A percentile compares a stretch with the other conserved stretches of the same genome.
Conservation (phyloP, 2,329 filamentous ascomycete species). For the Metarhizium sp. region DNA sequence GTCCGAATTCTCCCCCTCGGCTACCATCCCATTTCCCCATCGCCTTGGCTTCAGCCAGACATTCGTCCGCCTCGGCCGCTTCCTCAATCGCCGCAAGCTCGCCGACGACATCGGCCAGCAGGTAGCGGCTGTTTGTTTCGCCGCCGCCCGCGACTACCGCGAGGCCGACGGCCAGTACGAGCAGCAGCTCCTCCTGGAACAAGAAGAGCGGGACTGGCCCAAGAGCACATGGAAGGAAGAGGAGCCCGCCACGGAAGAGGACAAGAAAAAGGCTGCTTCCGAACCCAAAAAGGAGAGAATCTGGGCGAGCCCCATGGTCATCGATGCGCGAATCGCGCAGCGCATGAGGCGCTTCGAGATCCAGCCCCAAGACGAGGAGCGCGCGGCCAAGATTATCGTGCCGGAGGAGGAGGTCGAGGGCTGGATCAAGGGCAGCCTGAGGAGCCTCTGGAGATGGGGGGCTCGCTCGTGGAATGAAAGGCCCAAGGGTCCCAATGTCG, state of each 20-base stretch:
- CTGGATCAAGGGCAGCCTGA: conserved; percentile 52
- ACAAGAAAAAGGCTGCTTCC: conserved; percentile 25
- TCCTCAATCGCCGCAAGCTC: conserved; percentile 74
- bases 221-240: conserved; percentile 61
- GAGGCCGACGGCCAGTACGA: conserved; percentile 28
- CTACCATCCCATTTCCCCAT: conserved; percentile 72
- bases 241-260: conserved; percentile 28
- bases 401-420: conserved; percentile 62
- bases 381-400: conserved; percentile 51
- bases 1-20: conserved; percentile 60
- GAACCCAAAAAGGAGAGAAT: conserved; percentile 54
- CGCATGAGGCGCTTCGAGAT: conserved; percentile 78
- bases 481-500: conserved; percentile 31
- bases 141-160: conserved; percentile 40
- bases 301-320: conserved; percentile 64
- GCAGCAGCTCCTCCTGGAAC: conserved; percentile 46
- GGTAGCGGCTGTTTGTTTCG: conserved; percentile 76
- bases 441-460: conserved; percentile 44
- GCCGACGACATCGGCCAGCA: conserved; percentile 83
- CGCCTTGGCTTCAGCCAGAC: conserved; percentile 90
- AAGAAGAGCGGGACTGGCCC: conserved; percentile 76
- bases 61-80: conserved; percentile 75
- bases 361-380: conserved; percentile 57
- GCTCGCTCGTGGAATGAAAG: conserved; percentile 28
- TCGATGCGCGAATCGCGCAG: conserved; percentile 66